These are phyloP conservation scores for Penicillium paradoxum DNA, from an alignment of 495 filamentous ascomycete species.

Conservation along the genomic window DNA sequence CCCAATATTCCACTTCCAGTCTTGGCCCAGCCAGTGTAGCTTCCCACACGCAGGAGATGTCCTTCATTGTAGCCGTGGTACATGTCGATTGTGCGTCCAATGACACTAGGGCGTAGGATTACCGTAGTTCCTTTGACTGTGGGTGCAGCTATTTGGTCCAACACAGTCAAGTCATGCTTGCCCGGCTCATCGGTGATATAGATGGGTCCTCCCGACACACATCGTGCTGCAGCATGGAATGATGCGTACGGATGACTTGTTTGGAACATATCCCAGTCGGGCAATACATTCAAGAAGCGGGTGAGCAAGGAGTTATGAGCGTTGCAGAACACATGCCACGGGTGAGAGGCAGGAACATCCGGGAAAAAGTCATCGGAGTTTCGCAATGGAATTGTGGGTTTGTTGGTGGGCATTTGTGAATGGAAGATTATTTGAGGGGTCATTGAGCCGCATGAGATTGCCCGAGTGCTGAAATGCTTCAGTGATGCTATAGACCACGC, in stretches of 20 bases:
- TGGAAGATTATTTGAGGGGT: constrained; percentile 79
- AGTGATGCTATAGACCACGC: constrained; percentile 77
- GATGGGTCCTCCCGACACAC: constrained; percentile 84
- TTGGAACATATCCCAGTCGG: constrained; percentile 99
- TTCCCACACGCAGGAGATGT: constrained; percentile 70
- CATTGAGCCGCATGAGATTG: constrained; percentile 91
- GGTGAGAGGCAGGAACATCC: constrained; percentile 65
- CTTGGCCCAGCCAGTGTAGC: constrained; percentile 57
- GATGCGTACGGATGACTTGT: constrained; percentile 69
- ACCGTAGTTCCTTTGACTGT: constrained; percentile 65
- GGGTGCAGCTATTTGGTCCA: constrained; percentile 69
- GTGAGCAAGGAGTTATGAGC: constrained; percentile 87
- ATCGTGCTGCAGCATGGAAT: constrained; percentile 86
- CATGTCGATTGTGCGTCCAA: constrained; percentile 63
- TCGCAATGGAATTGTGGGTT: constrained; percentile 63
- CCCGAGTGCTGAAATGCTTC: constrained; percentile 67
- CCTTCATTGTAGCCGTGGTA: constrained; percentile 72
- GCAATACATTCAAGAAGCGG: constrained; percentile 63
- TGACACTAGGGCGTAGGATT: constrained; percentile 66
- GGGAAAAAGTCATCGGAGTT: constrained; percentile 97
- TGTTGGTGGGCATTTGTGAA: constrained; percentile 69
- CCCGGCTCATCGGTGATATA: constrained; percentile 90
- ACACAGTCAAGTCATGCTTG: constrained; percentile 65
- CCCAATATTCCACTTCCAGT: constrained; percentile 75
- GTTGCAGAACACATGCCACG: constrained; percentile 94